These are phyloP conservation scores for Peltaster fructicola DNA, from an alignment of 2,329 filamentous ascomycete species.

Conservation along the genomic window DNA sequence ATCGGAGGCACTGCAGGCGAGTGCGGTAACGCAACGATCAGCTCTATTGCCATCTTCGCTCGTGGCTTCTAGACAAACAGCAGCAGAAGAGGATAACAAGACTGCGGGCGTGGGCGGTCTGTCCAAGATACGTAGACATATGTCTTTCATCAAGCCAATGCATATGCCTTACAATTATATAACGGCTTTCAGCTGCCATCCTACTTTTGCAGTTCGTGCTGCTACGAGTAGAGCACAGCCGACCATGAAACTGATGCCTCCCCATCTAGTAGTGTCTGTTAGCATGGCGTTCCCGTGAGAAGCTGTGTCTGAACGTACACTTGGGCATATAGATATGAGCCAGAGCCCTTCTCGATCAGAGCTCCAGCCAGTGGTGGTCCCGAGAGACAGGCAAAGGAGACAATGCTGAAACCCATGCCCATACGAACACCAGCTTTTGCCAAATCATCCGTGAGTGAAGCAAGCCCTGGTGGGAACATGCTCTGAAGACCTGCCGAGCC, in stretches of 20 bases:
- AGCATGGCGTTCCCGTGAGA: neutral
- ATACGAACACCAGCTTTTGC: conserved; percentile 29
- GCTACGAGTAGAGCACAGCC: conserved; percentile 12
- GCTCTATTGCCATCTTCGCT: conserved; percentile 15
- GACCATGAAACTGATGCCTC: conserved; percentile 17
- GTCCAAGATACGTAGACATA: too few relatives aligned
- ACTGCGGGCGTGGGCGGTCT: too few relatives aligned
- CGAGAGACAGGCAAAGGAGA: conserved; percentile 27
- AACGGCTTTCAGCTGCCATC: conserved; percentile 12
- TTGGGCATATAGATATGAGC: conserved; percentile 27
- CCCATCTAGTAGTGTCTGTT: conserved; percentile 15
- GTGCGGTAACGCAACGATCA: conserved; percentile 12
- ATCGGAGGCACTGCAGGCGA: conserved; percentile 7
- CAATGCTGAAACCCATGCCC: conserved; percentile 30
- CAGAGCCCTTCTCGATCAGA: conserved; percentile 23
- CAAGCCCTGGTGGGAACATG: conserved; percentile 26
- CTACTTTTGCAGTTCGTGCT: conserved; percentile 14
- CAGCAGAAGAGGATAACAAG: too few relatives aligned
- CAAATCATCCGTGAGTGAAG: conserved; percentile 28
- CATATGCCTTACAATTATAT: too few relatives aligned
- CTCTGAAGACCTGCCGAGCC: conserved; percentile 28
- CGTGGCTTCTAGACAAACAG: conserved; percentile 7
- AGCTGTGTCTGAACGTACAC: conserved; percentile 10
- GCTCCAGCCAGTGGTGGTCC: conserved; percentile 27
- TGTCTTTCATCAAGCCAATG: too few relatives aligned